Percentiles rank a stretch among this genome's conserved stretches.
Evolutionary conservation across 2,329 filamentous ascomycete genomes (phyloP).

Genomic region (Diaporthe sp.): DNA sequence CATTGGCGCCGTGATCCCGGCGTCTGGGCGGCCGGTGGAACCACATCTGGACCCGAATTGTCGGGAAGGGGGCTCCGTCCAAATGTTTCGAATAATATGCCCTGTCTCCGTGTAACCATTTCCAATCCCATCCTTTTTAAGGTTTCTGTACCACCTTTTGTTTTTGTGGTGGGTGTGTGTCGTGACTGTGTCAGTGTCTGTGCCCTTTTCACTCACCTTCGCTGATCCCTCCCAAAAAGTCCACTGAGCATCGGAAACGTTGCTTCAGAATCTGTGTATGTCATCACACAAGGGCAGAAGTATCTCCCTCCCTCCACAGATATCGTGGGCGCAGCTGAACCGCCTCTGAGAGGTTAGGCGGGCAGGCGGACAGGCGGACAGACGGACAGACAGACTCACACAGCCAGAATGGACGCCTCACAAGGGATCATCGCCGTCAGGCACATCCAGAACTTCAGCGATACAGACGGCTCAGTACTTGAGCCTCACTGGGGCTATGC

Average conservation of each 20-base stretch:
- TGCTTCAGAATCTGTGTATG: slow-evolving; percentile 1
- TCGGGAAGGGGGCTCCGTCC: slow-evolving; percentile 12
- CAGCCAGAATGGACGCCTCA: slow-evolving; percentile 34
- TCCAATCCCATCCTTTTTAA: not conserved
- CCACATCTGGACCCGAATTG: slow-evolving; percentile 16
- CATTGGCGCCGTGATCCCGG: slow-evolving; percentile 16
- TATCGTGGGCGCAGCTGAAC: not conserved
- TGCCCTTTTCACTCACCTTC: no score
- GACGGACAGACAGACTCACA: not conserved
- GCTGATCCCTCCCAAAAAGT: not conserved
- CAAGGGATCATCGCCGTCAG: slow-evolving; percentile 38
- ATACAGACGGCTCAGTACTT: slow-evolving; percentile 45
- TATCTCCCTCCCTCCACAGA: not conserved
- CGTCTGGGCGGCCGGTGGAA: slow-evolving; percentile 10
- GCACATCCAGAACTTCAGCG: slow-evolving; percentile 58
- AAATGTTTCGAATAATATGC: slow-evolving; percentile 16
- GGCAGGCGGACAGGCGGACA: not conserved
- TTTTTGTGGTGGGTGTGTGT: not conserved
- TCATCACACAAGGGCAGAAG: not conserved
- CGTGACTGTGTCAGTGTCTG: not conserved
- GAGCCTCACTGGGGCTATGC: slow-evolving; percentile 62
- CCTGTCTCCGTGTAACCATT: slow-evolving; percentile 5
- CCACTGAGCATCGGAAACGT: not conserved
- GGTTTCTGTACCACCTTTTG: not conserved
- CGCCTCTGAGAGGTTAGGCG: slow-evolving; percentile 1